These are phyloP conservation scores for Sclerotinia trifoliorum DNA, from an alignment of 2,329 filamentous ascomycete genomes.

Conservation along the genomic window DNA sequence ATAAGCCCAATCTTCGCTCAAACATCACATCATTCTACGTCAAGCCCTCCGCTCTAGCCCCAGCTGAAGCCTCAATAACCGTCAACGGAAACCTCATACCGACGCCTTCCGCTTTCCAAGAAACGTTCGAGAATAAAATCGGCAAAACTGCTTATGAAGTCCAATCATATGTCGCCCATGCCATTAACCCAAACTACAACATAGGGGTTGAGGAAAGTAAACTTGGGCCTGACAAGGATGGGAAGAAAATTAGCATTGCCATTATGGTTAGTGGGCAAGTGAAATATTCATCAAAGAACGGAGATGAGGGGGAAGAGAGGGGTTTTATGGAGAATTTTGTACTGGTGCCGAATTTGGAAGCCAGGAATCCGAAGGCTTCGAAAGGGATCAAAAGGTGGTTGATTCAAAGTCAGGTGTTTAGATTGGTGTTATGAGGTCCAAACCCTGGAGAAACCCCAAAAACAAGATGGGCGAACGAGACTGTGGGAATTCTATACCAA, in stretches of 20 bases:
- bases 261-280: conserved; percentile 74
- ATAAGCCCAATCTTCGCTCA: conserved; percentile 49
- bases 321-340: conserved; percentile 80
- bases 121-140: conserved; percentile 66
- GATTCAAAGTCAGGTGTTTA: conserved; percentile 71
- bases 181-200: conserved; percentile 67
- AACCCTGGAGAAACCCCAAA: neutral
- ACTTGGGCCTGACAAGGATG: conserved; percentile 46
- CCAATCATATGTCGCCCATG: conserved; percentile 73
- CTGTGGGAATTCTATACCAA: neutral
- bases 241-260: conserved; percentile 66
- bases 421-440: conserved; percentile 42
- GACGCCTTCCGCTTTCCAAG: conserved; percentile 63
- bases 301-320: conserved; percentile 58
- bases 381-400: conserved; percentile 59
- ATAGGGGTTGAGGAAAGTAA: conserved; percentile 53
- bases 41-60: conserved; percentile 54
- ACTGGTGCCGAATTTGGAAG: conserved; percentile 72
- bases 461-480: neutral
- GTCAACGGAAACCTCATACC: conserved; percentile 73
- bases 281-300: conserved; percentile 55
- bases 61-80: conserved; percentile 64
- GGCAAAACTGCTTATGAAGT: conserved; percentile 64
- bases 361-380: conserved; percentile 52
- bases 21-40: conserved; percentile 70